Base-by-base conservation (phyloP, 192 early-diverging fungal genomes). In the Coemansia sp. region DNA sequence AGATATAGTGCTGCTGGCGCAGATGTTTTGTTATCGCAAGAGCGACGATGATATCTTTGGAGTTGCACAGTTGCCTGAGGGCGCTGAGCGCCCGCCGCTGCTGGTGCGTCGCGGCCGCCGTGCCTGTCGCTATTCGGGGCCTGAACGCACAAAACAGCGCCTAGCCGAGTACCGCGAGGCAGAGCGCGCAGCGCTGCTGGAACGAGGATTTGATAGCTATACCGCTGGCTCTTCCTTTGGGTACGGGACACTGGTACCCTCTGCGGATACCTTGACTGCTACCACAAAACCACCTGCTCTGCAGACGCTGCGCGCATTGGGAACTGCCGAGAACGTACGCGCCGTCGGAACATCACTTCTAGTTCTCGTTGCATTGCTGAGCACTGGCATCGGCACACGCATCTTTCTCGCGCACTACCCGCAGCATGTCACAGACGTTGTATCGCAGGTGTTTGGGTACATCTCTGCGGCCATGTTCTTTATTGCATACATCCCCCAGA, bases 401-500 rank as follows among this genome's bases (percentile, higher is more conserved):
- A 36, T 67, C 3, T 16, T 65, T 14, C 68, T 79, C 34, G 60
- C 71, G 37, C 60, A 65, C 57, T 74, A 79, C 23, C 77, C 77
- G 10, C 70, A 74, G 58, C 68, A 59, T n/a, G 43, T 68, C 50
- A 74, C 77, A 9, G 73, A 77, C 14, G 64, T 76, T 39, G 36
- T 89, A 13, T 86, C 89, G 18, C 86, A 92, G 62, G 43, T 89
- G 7, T 84, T 91, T 24, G 93, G 91, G 14, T 94, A 90, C 84
- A 73, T 79, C 6, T 90, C 89, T 55, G 92, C 91, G 0, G 50
- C 87, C 8, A 73, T 92, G 9, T 94, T 92, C 66, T 83, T 90
- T 13, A 80, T 86, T 23, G 85, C 87, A 5, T 87, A 92, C 45
- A 80, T 93, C 39, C 93, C 93, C 5, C 93, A 95, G 65, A 92